Conservation (phyloP, 768 basidiomycete genomes). For the Hydnomerulius pinastri region DNA sequence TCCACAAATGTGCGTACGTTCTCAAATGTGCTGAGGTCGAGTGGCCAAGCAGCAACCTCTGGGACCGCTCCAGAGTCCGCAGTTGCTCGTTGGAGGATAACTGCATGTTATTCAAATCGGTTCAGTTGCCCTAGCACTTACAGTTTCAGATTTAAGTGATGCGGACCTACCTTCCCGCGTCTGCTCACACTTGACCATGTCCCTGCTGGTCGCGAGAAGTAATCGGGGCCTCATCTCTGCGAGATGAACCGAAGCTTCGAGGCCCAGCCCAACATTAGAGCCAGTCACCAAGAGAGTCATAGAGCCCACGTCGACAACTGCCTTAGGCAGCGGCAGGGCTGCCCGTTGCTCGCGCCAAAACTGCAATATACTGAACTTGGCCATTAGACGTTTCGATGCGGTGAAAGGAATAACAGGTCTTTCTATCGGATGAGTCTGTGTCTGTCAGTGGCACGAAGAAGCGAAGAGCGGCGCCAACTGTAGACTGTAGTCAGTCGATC, state of each 20-base stretch:
- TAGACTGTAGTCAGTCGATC: too few species aligned
- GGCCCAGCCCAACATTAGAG: constrained; percentile 46
- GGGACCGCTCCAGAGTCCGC: constrained; percentile 1
- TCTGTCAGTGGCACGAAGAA: too few species aligned
- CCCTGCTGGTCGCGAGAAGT: constrained; percentile 38
- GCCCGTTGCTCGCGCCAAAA: constrained; percentile 27
- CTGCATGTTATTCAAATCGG: constrained; percentile 1
- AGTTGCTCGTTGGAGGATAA: constrained; percentile 16
- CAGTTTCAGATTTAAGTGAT: not conserved
- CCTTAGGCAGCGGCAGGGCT: constrained; percentile 14
- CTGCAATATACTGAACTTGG: constrained; percentile 5
- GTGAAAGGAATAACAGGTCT: too few species aligned
- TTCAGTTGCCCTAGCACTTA: not conserved
- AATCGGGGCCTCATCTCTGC: constrained; percentile 31
- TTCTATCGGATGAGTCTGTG: too few species aligned
- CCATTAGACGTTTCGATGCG: constrained; percentile 20
- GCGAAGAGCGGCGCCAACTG: too few species aligned
- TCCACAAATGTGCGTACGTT: constrained; percentile 35
- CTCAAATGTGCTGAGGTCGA: constrained; percentile 36
- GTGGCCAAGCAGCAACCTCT: constrained; percentile 30
- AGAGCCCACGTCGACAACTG: constrained; percentile 37
- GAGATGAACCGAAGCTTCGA: constrained; percentile 34
- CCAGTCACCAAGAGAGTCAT: constrained; percentile 53
- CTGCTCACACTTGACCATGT: constrained; percentile 26
- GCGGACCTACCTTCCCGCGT: constrained; percentile 16